A percentile compares a stretch with the other conserved stretches of the same genome.
Conservation (phyloP, 2,329 filamentous ascomycete genomes). For the Lizonia empirigonia region DNA sequence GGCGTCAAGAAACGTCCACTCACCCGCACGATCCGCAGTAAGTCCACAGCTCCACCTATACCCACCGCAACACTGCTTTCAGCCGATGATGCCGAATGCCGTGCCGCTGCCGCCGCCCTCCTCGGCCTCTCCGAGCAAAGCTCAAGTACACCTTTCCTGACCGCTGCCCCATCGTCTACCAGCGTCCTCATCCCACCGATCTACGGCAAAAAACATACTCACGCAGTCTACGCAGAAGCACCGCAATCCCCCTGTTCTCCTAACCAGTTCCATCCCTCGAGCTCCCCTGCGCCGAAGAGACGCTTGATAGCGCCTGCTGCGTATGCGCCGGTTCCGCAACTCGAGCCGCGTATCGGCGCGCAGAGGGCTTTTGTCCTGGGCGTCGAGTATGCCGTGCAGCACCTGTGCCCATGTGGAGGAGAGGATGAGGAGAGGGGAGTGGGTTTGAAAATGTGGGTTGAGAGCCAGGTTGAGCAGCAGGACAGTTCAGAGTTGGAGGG, state of each 20-base stretch:
- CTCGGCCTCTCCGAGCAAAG: neutral
- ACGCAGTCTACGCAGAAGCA: neutral
- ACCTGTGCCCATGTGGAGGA: neutral
- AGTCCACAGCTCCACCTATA: neutral
- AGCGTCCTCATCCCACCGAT: too few species aligned
- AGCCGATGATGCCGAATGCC: neutral
- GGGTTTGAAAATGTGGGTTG: neutral
- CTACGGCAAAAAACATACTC: neutral
- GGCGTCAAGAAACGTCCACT: neutral
- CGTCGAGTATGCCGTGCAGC: neutral
- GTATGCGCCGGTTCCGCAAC: neutral
- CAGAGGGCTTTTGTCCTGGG: neutral
- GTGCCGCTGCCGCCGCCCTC: slow-evolving; percentile 1
- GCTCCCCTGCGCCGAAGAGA: neutral
- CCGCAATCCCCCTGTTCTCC: neutral
- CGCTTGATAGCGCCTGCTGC: neutral
- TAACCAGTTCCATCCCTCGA: neutral
- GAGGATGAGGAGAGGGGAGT: neutral
- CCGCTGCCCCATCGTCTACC: neutral
- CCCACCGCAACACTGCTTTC: neutral
- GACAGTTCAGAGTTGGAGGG: neutral
- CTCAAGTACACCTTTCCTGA: neutral
- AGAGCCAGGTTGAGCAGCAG: too few species aligned
- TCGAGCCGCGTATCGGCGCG: neutral
- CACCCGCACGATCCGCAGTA: neutral